Base-by-base conservation (phyloP, 371 early-diverging fungal genomes). In the Mortierella polycephala region DNA sequence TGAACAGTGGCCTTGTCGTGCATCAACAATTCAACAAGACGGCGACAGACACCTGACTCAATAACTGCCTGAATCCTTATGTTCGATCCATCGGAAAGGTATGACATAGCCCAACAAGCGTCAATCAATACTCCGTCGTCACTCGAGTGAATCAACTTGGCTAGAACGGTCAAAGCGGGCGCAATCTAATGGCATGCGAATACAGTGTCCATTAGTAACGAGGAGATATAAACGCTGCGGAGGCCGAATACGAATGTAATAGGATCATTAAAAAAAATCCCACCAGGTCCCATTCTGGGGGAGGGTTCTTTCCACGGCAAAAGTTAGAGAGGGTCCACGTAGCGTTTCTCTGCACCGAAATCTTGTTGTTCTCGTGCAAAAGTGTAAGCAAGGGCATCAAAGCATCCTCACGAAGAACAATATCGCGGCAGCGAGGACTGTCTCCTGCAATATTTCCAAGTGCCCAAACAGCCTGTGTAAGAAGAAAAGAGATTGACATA, bases 371-470 rank as follows among this genome's bases (percentile, higher is more conserved):
- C 67, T 95, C 96, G 71, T 91, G 91, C 51, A 99, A 87, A 30
- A 99, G 91, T 18, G 82, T 73, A 54, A 99, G 77, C 55, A 99
- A 81, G 37, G 96, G 95, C 44, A 84, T 88, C 50, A 98, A 84
- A 16, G 96, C 96, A 47, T 96, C 96, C 62, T 85, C 83, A 7
- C 91, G 83, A 55, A 99, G 88, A 16, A 99, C 98, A 82, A 86
- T 91, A 84, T 99, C 98, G 64, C 99, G 93, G 83, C 96, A 97
- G 11, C 82, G 81, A 60, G 99, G 94, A 72, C 94, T 93, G 87
- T 99, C 99, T 62, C 99, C 99, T 50, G 99, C 98, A 88, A 99
- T 99, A 87, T 99, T 99, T 69, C 99, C 99, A 46, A 99, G 89
- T 12, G 99, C 99, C 99, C 99, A 99, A 49, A 99, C 99, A 60